Evolutionary conservation across 164 flowering plant species (phyloP), one percentile per base, ranked within the genome.

Genomic region (Aristolochia californica): DNA sequence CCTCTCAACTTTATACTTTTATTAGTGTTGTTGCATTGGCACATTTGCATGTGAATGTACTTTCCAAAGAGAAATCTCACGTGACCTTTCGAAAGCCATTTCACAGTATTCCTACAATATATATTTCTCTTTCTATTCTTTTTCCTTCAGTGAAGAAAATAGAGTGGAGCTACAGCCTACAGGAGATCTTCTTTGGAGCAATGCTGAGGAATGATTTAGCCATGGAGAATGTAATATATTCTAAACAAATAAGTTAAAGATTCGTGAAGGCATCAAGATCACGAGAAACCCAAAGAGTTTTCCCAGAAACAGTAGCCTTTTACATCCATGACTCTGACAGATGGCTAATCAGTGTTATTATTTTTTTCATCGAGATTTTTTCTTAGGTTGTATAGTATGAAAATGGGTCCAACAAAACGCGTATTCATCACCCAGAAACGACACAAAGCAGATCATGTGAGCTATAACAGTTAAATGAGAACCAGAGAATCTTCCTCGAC

Each of bases 1-100:
- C n/a, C 43, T 62, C 62, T 49, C 62, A n/a, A 50, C 72, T 69
- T 80, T 82, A 73, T 74, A 73, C 65, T 71, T 72, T 68, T 69
- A 68, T 65, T 67, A 54, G 58, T 59, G 74, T 75, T 77, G 68
- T 80, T 74, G 67, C 51, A 63, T 68, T 66, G 72, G 58, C 72
- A 74, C 70, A 56, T 62, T 71, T 70, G 78, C 88, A 83, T 74
- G 88, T 83, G 88, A 83, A 77, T 79, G 83, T 83, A 78, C 85
- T 77, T 77, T 76, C 76, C 80, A 80, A 52, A 70, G 77, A 79
- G 34, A 72, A 60, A 72, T 55, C 78, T 80, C 88, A 83, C 88
- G 88, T 80, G 85, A 75, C 61, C 45, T 67, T 67, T n/a, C n/a
- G n/a, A n/a, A n/a, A n/a, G n/a, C n/a, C n/a, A n/a, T n/a, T 69